Evolutionary conservation across 1,284 basidiomycete genomes (phyloP), one percentile per base, ranked within the genome.

Genomic region (Volvariella surrecta): DNA sequence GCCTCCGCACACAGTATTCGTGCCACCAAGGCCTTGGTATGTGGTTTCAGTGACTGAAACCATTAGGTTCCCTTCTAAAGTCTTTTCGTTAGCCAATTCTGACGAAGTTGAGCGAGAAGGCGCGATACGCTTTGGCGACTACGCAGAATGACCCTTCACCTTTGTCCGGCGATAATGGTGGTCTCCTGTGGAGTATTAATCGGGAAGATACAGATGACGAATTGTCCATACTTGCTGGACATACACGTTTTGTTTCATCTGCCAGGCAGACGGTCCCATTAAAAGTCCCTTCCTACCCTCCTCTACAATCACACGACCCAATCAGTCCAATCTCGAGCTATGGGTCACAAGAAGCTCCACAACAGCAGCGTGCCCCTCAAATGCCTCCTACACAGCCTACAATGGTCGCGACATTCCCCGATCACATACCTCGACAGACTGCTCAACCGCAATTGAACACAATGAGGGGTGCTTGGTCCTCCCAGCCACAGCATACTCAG

Each of bases 1-100:
- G 77, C 74, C 0, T 68, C 73, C 8, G 54, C 59, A 13, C 67
- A 74, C 40, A 79, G 73, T 52, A 71, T 73, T 15, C 67, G 75
- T 28, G 79, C 77, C 2, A 65, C 71, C 0, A 80, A 74, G 52
- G 76, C 76, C 10, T 60, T 82, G 28, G 82, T 84, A 48, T 51
- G 76, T 62, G 32, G 9, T 13, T 11, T 20, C 35, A 35, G 17
- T 40, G 18, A 28, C 20, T 8, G 7, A 20, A 13, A 7, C 11
- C 24, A 28, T 41, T 13, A 44, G 8, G 28, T 9, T 13, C 4
- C 21, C 19, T 8, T 8, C 20, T 4, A 19, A 17, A 4, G 8
- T 19, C 4, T 7, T 39, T 18, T 9, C 13, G 11, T 4, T 37
- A 81, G 78, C 67, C 70, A 0, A 76, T 82, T 45, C 55, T 82